Evolutionary conservation across 1,284 basidiomycete species (phyloP).

Genomic region (Erythrobasidium hasegawianum): DNA sequence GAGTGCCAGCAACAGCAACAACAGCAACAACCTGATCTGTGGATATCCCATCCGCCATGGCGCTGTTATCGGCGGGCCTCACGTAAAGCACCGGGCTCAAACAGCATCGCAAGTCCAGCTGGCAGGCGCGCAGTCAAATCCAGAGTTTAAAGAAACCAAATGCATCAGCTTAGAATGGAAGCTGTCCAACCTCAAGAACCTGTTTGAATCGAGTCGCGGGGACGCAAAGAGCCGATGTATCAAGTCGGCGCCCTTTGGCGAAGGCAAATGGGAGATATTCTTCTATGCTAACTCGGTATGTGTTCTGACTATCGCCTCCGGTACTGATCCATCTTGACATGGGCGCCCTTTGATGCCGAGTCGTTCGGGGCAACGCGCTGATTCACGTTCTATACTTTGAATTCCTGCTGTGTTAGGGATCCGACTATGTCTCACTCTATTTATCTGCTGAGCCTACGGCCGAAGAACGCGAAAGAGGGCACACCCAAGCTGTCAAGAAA

Average conservation of each 20-base stretch:
- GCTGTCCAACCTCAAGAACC: conserved; percentile 47
- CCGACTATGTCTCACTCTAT: conserved; percentile 46
- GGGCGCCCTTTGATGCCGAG: too few relatives aligned
- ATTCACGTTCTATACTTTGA: too few relatives aligned
- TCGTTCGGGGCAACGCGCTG: too few relatives aligned
- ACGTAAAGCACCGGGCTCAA: too few relatives aligned
- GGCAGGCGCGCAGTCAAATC: neutral
- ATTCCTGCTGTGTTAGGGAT: conserved; percentile 2
- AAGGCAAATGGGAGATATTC: conserved; percentile 46
- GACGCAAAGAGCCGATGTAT: conserved; percentile 50
- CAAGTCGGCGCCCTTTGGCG: conserved; percentile 44
- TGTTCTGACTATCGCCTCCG: too few relatives aligned
- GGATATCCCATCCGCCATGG: too few relatives aligned
- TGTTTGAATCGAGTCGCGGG: conserved; percentile 49
- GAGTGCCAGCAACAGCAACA: too few relatives aligned
- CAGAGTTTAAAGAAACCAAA: conserved; percentile 24
- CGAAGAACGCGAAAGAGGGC: conserved; percentile 43
- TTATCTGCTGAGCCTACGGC: conserved; percentile 46
- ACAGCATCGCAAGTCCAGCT: neutral
- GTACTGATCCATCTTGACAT: too few relatives aligned
- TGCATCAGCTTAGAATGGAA: conserved; percentile 45
- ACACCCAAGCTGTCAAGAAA: conserved; percentile 7
- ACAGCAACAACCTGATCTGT: too few relatives aligned
- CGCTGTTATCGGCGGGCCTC: too few relatives aligned
- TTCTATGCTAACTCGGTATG: conserved; percentile 41